phyloP scores from a whole-genome alignment of 306 rosid species.

The Dalbergia cochinchinensis region DNA sequence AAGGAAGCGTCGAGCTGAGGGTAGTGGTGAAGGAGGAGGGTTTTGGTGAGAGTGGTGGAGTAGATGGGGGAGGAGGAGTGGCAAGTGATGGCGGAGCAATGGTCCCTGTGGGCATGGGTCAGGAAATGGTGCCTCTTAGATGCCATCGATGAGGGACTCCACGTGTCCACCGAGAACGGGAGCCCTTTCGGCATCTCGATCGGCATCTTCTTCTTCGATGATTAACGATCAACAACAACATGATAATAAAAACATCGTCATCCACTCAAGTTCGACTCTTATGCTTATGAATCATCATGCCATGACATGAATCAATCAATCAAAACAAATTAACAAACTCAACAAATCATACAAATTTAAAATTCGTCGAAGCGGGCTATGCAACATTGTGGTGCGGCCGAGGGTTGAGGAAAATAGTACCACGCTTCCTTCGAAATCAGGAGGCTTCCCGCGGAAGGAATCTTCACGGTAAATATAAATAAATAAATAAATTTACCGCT shows the following conservation, averaged over 20 bases:
- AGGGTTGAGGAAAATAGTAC: neutral
- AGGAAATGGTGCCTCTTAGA: conserved; percentile 76
- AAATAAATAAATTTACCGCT: too few relatives aligned
- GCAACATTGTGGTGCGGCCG: too few relatives aligned
- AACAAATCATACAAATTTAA: too few relatives aligned
- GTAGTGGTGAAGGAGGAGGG: conserved; percentile 61
- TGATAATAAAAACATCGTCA: neutral
- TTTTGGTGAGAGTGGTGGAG: conserved; percentile 68
- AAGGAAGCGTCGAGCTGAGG: conserved; percentile 64
- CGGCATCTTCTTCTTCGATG: conserved; percentile 60
- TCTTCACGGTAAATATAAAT: conserved; percentile 1
- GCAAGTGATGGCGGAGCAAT: conserved; percentile 63
- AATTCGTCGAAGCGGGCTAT: too few relatives aligned
- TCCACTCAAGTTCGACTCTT: neutral
- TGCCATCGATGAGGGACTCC: conserved; percentile 60
- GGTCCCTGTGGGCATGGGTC: conserved; percentile 86
- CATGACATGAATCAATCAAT: neutral
- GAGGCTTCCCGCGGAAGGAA: conserved; percentile 46
- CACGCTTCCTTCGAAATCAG: conserved; percentile 9
- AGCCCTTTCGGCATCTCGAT: conserved; percentile 80
- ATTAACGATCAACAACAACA: neutral
- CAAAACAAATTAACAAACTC: too few relatives aligned
- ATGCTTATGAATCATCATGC: neutral
- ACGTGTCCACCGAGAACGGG: conserved; percentile 89
- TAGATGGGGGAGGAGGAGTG: conserved; percentile 68